Evolutionary conservation across 2,329 filamentous ascomycete species (phyloP).

Genomic region (Colletotrichum cuscutae): DNA sequence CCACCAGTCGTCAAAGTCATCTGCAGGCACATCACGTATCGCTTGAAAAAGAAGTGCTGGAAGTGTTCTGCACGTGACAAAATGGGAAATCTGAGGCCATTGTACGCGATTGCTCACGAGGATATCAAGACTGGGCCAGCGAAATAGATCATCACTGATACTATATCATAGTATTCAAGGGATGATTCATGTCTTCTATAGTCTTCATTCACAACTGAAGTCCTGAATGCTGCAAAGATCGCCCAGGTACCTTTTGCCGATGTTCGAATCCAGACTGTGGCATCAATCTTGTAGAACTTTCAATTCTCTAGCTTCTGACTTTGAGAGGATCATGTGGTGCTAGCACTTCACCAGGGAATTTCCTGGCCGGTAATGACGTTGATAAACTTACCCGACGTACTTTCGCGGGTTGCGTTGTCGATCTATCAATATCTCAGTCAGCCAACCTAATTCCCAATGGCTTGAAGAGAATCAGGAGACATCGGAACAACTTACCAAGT

Average conservation of each 20-base stretch:
- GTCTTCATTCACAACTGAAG: no score
- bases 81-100: constrained; percentile 36
- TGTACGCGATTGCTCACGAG: constrained; percentile 38
- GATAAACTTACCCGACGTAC: constrained; percentile 39
- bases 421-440: constrained; percentile 11
- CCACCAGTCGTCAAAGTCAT: constrained; percentile 38
- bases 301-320: no score
- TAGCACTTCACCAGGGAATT: constrained; percentile 31
- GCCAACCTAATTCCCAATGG: no score
- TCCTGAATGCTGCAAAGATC: no score
- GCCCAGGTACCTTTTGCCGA: no score
- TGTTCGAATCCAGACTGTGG: no score
- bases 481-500: not conserved
- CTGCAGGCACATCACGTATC: constrained; percentile 34
- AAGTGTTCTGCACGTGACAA: constrained; percentile 42
- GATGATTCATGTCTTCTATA: no score
- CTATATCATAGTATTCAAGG: not conserved
- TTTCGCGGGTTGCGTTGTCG: constrained; percentile 48
- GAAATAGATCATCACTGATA: not conserved
- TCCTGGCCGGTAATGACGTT: constrained; percentile 33
- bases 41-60: constrained; percentile 36
- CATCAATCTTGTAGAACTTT: no score
- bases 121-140: not conserved
- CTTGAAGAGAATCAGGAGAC: not conserved
- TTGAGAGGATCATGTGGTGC: no score